phyloP scores from a whole-genome alignment of 1,284 basidiomycete genomes.

The Sporisorium scitamineum region DNA sequence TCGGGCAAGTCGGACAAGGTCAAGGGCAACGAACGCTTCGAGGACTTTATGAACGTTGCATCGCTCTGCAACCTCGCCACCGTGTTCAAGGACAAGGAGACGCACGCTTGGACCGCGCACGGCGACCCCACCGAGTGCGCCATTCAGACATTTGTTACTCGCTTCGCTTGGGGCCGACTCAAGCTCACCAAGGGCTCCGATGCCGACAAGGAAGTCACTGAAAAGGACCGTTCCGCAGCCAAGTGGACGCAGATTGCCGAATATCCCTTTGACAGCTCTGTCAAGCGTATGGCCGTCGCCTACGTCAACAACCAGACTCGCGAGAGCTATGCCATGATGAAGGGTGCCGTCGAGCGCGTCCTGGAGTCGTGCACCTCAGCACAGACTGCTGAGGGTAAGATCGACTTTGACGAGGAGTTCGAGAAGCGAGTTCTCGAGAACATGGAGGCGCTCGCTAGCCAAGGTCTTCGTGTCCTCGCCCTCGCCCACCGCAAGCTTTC shows the following conservation, averaged over 20 bases:
- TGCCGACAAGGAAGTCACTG: slow-evolving; percentile 45
- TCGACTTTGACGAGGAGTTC: slow-evolving; percentile 56
- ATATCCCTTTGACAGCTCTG: slow-evolving; percentile 65
- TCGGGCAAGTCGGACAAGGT: slow-evolving; percentile 57
- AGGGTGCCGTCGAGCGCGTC: slow-evolving; percentile 67
- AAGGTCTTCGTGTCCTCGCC: slow-evolving; percentile 66
- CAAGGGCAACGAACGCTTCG: slow-evolving; percentile 47
- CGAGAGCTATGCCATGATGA: slow-evolving; percentile 64
- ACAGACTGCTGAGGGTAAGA: slow-evolving; percentile 65
- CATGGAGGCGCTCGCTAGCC: slow-evolving; percentile 64
- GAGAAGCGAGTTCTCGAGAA: slow-evolving; percentile 54
- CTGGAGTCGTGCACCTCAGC: slow-evolving; percentile 59
- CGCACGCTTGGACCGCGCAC: slow-evolving; percentile 74
- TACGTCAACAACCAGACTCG: slow-evolving; percentile 66
- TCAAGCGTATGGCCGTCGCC: slow-evolving; percentile 71
- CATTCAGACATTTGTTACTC: slow-evolving; percentile 76
- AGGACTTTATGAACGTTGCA: slow-evolving; percentile 63
- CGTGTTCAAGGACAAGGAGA: slow-evolving; percentile 67
- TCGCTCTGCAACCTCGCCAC: slow-evolving; percentile 69
- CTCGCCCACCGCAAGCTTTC: slow-evolving; percentile 59
- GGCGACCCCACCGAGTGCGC: slow-evolving; percentile 78
- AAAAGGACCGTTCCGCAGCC: slow-evolving; percentile 36
- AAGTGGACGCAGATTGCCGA: slow-evolving; percentile 72
- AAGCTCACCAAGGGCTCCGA: slow-evolving; percentile 56
- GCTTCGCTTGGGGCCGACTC: slow-evolving; percentile 65